Base-by-base conservation (phyloP, 2,329 filamentous ascomycete genomes). In the Scedosporium apiospermum region DNA sequence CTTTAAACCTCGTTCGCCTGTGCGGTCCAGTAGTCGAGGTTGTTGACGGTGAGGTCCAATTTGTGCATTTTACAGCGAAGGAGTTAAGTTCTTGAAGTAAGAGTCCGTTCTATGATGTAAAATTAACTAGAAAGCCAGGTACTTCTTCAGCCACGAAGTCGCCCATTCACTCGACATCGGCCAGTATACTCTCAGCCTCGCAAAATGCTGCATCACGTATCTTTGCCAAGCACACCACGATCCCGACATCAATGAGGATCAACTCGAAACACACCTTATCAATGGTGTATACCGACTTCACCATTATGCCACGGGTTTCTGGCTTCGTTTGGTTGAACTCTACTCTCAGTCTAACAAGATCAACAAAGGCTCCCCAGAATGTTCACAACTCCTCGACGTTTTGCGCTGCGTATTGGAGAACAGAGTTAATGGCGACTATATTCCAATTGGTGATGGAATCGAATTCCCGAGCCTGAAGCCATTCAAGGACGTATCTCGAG, bases 11-110 rank as follows among this genome's bases (percentile, higher is more conserved):
- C 30, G 59, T 65, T 41, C 34, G 59, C 21, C 44, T 71, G 6
- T 73, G 71, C 60, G 71, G 71, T 3, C 70, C 71, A 1, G 66
- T 74, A 26, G 62, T 74, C 3, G 72, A 74, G 63, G 46, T 70
- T 21, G 64, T 68, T 1, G 67, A 72, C 64, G 67, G 65, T 3
- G 63, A 65, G 23, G 63, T 71, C 10, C 70, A 71, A 3, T 71
- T 74, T 60, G 70, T 73, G 3, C 71, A 74, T 60, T 74, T 73
- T 63, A 74, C 71, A 3, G 71, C 67, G 16, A 69, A 72, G 59
- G 67, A 73, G 69, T 68, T 34, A 9, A 34, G 30, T 34, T 34
- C 30, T 34, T 34, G 30, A 34, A 34, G 30, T 34, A 9, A 34
- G 1, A 9, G 30, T 9, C 30, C 30, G 30, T 34, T 49, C 21